Base-by-base conservation (phyloP, 768 basidiomycete species). In the Boletus rufocinnamomeus region DNA sequence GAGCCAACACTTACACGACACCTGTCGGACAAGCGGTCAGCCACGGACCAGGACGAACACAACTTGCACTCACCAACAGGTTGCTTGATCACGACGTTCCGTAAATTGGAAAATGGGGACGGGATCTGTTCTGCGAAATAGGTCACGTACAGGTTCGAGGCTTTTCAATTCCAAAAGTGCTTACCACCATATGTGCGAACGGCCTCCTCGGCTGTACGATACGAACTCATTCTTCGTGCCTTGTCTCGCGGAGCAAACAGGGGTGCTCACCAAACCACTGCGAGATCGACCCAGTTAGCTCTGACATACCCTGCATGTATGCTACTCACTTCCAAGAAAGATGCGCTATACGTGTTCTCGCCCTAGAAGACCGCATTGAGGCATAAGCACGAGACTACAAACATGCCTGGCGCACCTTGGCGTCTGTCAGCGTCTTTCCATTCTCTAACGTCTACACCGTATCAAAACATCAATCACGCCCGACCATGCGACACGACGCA, bases 11-110 rank as follows among this genome's bases (percentile, higher is more conserved):
- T 44, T 71, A 83, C 81, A 82, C 80, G 37, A 82, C 80, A 60
- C 81, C 80, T 82, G 59, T 43, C 37, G 4, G 52, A 52, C 17
- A 43, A 27, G 14, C 28, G 7, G 40, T 63, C 7, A 48, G 52
- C n/a, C 21, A 50, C 2, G 14, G 11, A 43, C 16, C 14, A 69
- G 79, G 77, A 79, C 79, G 75, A 66, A 75, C 73, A 77, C 37
- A 17, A 35, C n/a, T 46, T 23, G 23, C 3, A 74, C 82, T 61
- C 67, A 87, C 91, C 92, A 59, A 92, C 75, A 17, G 96, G 96
- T 69, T 99, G 97, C 75, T 96, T 96, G 64, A 98, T 88, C 9
- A 92, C 89, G 30, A 98, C 74, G 70, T 95, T 95, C 50, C 96
- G 88, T 8, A 86, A 74, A 51, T 82, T 82, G 2, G 84, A 76